Base-by-base conservation (phyloP, 148 eudicot species). In the Nyssa sinensis region DNA sequence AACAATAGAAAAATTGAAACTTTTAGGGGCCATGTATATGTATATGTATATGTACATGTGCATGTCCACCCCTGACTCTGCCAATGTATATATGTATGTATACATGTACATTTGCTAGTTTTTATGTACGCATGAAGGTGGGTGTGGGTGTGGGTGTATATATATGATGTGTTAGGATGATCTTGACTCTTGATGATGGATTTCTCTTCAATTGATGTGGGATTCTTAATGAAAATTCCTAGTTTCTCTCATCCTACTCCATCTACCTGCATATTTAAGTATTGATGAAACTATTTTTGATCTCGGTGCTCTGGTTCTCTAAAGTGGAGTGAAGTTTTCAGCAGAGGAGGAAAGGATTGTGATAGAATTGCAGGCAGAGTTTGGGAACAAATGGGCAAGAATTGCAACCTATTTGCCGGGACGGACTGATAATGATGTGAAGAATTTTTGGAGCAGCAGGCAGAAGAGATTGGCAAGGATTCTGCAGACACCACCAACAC, bases 361-460 rank as follows among this genome's bases (percentile, higher is more conserved):
- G 79, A 84, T 90, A 39, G 94, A 92, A 72, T 57, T 92, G 44
- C 97, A 88, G 70, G 83, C 81, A 47, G 74, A 88, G 61, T 69
- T 84, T 32, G 94, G 97, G 81, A 92, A 90, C 88, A 86, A 88
- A 81, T 92, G 97, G 97, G 97, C 94, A 3, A 88, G 68, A 71
- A 92, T 92, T 5, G 89, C 97, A 0, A 84, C 92, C 1, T 79
- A 85, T 79, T 78, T 92, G 62, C 82, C 83, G 0, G 97, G 97
- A 33, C 76, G 97, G 72, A 90, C 97, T 0, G 97, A 92, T 32
- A 92, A 92, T 60, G 94, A 92, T 75, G 97, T 92, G 62, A 92
- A 92, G 88, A 92, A 92, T 67, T 92, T 92, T 21, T 92, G 97
- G 97, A 90, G 97, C 80, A 90, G 94, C 77, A 78, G 97, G 69